Conservation (phyloP, 768 basidiomycete genomes). For the Leccinum subgranulosum region DNA sequence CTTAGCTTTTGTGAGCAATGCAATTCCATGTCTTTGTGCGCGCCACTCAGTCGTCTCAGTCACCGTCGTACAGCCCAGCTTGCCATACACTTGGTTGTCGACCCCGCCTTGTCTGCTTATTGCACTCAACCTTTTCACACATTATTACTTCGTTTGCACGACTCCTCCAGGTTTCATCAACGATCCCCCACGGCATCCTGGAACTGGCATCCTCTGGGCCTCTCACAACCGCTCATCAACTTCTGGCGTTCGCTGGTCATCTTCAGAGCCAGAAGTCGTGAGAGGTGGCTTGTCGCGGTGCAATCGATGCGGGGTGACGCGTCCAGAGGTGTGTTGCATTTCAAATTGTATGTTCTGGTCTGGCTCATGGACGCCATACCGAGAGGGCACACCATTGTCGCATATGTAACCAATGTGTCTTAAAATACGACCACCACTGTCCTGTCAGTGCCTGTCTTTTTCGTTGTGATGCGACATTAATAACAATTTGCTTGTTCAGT, state of each 20-base stretch:
- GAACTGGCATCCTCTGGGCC: constrained; percentile 58
- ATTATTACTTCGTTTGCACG: constrained; percentile 86
- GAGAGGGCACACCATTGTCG: constrained; percentile 93
- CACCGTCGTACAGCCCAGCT: constrained; percentile 68
- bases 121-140: constrained; percentile 68
- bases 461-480: neutral
- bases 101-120: constrained; percentile 73
- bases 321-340: constrained; percentile 68
- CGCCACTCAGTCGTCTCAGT: constrained; percentile 49
- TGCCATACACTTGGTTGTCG: constrained; percentile 56
- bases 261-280: constrained; percentile 44
- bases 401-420: constrained; percentile 84
- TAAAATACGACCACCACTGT: constrained; percentile 92
- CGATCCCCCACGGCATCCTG: constrained; percentile 46
- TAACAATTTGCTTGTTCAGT: constrained; percentile 26
- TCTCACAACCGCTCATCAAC: constrained; percentile 18
- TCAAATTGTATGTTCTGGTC: neutral
- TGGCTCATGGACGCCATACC: constrained; percentile 14
- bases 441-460: constrained; percentile 54
- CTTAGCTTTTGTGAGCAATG: constrained; percentile 75
- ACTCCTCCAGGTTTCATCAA: constrained; percentile 76
- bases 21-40: neutral
- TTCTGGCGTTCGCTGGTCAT: constrained; percentile 51
- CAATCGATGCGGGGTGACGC: constrained; percentile 59
- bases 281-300: constrained; percentile 59